Base-by-base conservation (phyloP, 257 asterid genomes). In the Solanum sejunctum region DNA sequence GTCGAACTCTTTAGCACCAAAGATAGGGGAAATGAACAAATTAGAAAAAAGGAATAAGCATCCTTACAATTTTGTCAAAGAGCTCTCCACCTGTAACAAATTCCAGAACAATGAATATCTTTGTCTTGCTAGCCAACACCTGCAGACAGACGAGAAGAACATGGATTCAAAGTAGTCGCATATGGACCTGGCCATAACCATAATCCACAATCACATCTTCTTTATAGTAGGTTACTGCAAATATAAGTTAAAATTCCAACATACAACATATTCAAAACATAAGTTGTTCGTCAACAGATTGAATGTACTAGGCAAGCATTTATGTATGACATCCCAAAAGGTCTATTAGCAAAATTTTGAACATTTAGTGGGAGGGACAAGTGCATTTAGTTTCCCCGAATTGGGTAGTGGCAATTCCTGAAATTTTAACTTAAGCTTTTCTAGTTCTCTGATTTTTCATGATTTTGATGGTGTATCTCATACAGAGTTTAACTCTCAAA, bases 61-160 rank as follows among this genome's bases (percentile, higher is more conserved):
- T 58, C 85, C 98, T 91, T 89, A 94, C 99, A 85, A 96, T 94
- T 91, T 96, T 93, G 92, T 96, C 98, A 15, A 96, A 96, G 85
- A 96, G 99, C 92, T 96, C 99, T 88, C 99, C 98, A 28, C 99
- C 98, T 5, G 98, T 91, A 80, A 93, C 92, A 32, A 88, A 96
- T 87, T 96, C 99, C 93, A 96, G 85, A 82, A 94, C 95, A 61
- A 96, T 96, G 81, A 93, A 96, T 85, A 96, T 96, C 92, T 96
- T 96, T 75, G 97, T 93, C 93, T 91, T 96, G 94, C 99, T 96
- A 54, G 92, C 99, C 97, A 94, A 92, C 88, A 95, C 99, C 99
- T 95, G 91, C 71, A 71, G 83, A 84, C 57, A 85, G 17, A 67
- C 66, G 75, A 61, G 12, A 78, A 51, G 64, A 23, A 18, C 23